Evolutionary conservation across 257 asterid genomes (phyloP), one percentile per base, ranked within the genome.

Genomic region (Scutellaria barbata): DNA sequence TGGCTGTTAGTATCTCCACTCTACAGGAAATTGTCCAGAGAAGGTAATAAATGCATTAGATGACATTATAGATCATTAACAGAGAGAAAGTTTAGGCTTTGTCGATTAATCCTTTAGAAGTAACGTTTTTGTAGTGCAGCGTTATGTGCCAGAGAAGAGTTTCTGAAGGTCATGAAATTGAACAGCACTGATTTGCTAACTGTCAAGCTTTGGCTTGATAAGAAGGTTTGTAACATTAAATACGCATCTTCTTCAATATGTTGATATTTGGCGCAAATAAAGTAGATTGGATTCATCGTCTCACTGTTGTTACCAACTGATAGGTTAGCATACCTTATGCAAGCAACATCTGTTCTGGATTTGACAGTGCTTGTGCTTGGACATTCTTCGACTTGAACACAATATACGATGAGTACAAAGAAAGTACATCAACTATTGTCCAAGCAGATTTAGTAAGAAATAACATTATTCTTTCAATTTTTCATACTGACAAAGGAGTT

Each of bases 1-100:
- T 88, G 5, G 89, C 91, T 25, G 83, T 83, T 68, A 91, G 91
- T 68, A 76, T 88, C 74, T 88, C 95, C 46, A 79, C 90, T 45
- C 69, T 84, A 41, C 88, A 81, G 55, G 92, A 88, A 78, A 82
- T 88, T 53, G 69, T 88, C 17, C 84, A 81, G 62, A 79, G 67
- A 72, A 86, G 86, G 92, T 81, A 17, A 39, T 17, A 35, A 17
- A 39, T 17, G 20, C 14, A 17, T 20, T 22, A 8, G 63, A 57
- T 18, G 17, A 42, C n/a, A 20, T 20, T 39, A 12, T 40, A 9
- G 6, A 10, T 56, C 41, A 18, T 39, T 33, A 37, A 11, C 14
- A 10, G 51, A n/a, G 35, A 37, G 17, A 16, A 37, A 33, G 47
- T 37, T 46, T 45, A 43, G n/a, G 10, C 56, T 20, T 39, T 58